A percentile compares a stretch with the other conserved stretches of the same genome.
phyloP scores from a whole-genome alignment of 106 monocot species.

The Gastrodia elata region DNA sequence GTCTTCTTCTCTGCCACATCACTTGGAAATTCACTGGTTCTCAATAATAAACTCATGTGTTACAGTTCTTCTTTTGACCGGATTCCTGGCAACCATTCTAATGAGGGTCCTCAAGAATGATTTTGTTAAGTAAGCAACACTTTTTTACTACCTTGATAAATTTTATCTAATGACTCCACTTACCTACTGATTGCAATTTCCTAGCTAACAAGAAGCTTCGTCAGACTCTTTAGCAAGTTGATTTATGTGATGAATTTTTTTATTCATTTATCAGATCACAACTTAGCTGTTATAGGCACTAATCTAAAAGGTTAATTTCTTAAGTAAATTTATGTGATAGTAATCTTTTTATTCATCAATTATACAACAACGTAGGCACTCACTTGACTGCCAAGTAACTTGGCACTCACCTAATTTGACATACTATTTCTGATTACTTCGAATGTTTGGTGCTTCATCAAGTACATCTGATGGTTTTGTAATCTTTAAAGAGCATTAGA shows the following conservation, averaged over 20 bases:
- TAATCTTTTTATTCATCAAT: neutral
- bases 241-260: neutral
- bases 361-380: neutral
- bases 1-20: constrained; percentile 28
- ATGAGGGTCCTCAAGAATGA: constrained; percentile 59
- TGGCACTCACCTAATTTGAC: neutral
- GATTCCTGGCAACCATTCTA: constrained; percentile 55
- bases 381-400: neutral
- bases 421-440: neutral
- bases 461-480: neutral
- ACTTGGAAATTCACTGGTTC: constrained; percentile 61
- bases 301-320: too few species aligned
- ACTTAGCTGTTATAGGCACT: too few species aligned
- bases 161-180: neutral
- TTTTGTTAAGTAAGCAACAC: constrained; percentile 45
- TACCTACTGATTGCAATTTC: neutral
- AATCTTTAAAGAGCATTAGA: neutral
- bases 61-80: constrained; percentile 49
- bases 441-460: neutral
- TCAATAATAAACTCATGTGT: constrained; percentile 63
- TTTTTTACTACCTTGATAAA: neutral
- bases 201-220: neutral
- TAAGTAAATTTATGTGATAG: neutral
- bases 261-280: neutral
- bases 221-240: neutral